Evolutionary conservation across 495 filamentous ascomycete genomes (phyloP), one percentile per base, ranked within the genome.

Genomic region (Neurospora sp.): DNA sequence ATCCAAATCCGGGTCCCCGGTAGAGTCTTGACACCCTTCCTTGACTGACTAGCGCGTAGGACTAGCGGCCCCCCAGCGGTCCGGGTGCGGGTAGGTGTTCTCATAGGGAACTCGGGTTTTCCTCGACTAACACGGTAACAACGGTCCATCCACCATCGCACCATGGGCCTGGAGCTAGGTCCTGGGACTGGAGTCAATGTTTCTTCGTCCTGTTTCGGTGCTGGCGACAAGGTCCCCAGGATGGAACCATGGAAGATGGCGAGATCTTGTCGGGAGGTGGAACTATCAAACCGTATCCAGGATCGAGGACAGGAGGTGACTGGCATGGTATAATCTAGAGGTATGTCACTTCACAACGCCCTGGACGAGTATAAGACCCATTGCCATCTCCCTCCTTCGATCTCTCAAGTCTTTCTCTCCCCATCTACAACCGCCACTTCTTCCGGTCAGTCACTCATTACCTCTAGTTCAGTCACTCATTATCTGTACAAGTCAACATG

Each of bases 401-500:
- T 65, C 27, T 18, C 27, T 37, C 53, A 12, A 16, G 27, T 18
- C 48, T 65, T 37, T 37, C 12, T 9, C 14, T 65, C 53, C 12
- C 53, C 27, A 65, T 27, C 22, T 10, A 45, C 42, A 61, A 61
- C 53, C 27, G 53, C 53, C 4, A 2, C 27, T 61, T 40, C 48
- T 3, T 9, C 61, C 42, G n/a, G 22, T 42, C 53, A 31, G 41
- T 44, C 70, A 44, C 39, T 42, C 71, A 69, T 45, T 45, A 45
- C 16, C 6, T 42, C 41, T 2, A 45, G 35, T 37, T 61, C 45
- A 31, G 41, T 44, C 70, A 44, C 44, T 42, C 71, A 59, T 45
- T 45, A 45, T 8, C 42, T 9, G 3, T n/a, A n/a, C 68, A 48
- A 45, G 27, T 27, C 75, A 77, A 22, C 20, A 81, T 81, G 79